Evolutionary conservation across 768 basidiomycete genomes (phyloP).

Genomic region (Collybia nuda): DNA sequence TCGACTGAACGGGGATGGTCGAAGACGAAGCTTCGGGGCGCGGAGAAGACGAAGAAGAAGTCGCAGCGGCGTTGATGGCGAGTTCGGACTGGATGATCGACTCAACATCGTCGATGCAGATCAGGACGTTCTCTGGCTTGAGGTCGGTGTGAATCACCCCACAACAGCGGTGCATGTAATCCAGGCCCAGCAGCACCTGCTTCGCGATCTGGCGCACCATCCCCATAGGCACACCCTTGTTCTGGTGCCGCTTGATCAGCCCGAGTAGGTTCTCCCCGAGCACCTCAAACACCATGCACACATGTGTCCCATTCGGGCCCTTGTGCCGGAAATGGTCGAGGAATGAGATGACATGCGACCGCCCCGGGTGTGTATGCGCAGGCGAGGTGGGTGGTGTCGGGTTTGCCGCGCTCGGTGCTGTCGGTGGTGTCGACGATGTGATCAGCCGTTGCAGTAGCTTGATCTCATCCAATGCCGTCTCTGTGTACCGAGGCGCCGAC

Average conservation of each 20-base stretch:
- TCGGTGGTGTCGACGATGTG: conserved; percentile 68
- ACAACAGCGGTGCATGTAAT: conserved; percentile 98
- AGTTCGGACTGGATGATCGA: conserved; percentile 86
- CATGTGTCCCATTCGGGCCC: conserved; percentile 94
- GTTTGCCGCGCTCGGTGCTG: conserved; percentile 43
- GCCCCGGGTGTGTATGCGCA: conserved; percentile 78
- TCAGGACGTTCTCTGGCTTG: conserved; percentile 97
- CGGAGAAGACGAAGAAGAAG: conserved; percentile 21
- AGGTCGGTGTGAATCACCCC: conserved; percentile 98
- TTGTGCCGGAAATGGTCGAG: conserved; percentile 97
- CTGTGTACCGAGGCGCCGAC: conserved; percentile 94
- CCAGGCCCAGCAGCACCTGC: conserved; percentile 91
- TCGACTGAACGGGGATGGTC: conserved; percentile 35
- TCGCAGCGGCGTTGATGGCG: conserved; percentile 13
- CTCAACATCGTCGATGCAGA: conserved; percentile 96
- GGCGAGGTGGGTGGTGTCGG: conserved; percentile 53
- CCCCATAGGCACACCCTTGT: conserved; percentile 93
- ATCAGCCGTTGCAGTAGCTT: conserved; percentile 96
- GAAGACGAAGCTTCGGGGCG: conserved; percentile 38
- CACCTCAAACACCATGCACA: conserved; percentile 99
- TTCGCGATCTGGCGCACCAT: conserved; percentile 96
- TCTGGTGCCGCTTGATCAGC: conserved; percentile 97
- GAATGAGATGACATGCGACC: conserved; percentile 94
- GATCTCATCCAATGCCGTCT: conserved; percentile 98
- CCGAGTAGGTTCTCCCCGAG: conserved; percentile 95